phyloP scores from a whole-genome alignment of 441 rosid species.

The Adansonia gregorii region DNA sequence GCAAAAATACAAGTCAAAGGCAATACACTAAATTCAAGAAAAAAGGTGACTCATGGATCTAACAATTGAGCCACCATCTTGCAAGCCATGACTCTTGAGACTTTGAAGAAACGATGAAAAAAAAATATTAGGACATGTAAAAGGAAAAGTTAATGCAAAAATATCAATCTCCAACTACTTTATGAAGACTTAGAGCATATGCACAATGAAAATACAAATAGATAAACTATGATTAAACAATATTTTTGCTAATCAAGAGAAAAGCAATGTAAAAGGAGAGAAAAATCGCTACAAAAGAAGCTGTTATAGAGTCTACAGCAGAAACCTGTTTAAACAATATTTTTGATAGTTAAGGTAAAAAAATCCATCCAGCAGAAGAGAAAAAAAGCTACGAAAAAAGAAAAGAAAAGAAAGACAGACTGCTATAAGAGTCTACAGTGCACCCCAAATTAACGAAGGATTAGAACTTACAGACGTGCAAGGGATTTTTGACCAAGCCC shows the following conservation, averaged over 20 bases:
- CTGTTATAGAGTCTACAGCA: not conserved
- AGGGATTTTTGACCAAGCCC: conserved; percentile 86
- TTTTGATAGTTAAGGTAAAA: not conserved
- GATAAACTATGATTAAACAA: not conserved
- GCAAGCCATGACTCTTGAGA: not conserved
- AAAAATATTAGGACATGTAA: not conserved
- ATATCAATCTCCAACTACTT: not conserved
- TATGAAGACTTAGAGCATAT: not conserved
- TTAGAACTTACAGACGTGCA: conserved; percentile 67
- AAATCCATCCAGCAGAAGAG: not conserved
- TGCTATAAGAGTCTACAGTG: not conserved
- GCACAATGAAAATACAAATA: conserved; percentile 10
- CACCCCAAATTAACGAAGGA: not conserved
- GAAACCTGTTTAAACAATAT: not conserved
- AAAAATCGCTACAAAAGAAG: not conserved
- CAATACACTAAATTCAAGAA: conserved; percentile 11
- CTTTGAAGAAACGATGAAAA: not conserved
- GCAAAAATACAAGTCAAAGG: conserved; percentile 28
- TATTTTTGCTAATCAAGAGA: not conserved
- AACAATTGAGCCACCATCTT: not conserved
- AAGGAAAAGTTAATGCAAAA: not conserved
- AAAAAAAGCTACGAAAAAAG: not conserved
- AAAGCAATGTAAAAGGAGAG: not conserved
- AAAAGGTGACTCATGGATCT: not conserved
- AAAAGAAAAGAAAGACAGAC: not conserved